phyloP scores from a whole-genome alignment of 345 rosid genomes.

The Corchorus olitorius region DNA sequence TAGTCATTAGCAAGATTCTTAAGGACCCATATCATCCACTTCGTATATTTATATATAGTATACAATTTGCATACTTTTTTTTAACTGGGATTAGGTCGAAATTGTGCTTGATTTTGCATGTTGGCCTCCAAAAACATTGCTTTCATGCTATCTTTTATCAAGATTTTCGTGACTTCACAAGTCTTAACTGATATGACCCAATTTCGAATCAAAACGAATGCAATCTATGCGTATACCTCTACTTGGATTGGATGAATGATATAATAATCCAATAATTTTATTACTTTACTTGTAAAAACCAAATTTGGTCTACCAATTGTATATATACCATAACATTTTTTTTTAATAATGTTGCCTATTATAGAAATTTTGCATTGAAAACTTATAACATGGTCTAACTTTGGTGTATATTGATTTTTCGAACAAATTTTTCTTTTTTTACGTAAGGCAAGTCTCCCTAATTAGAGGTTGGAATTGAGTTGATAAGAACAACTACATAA shows the following conservation, averaged over 20 bases:
- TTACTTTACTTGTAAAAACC: neutral
- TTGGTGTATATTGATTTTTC: neutral
- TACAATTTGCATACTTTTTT: no score
- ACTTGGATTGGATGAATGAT: neutral
- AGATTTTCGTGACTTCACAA: conserved; percentile 7
- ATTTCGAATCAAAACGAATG: neutral
- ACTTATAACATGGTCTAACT: neutral
- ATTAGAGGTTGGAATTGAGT: neutral
- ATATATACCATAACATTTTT: neutral
- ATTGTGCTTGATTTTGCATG: neutral
- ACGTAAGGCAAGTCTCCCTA: neutral
- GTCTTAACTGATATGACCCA: neutral
- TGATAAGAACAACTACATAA: neutral
- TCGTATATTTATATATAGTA: no score
- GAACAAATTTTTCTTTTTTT: neutral
- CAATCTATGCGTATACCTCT: neutral
- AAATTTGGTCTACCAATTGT: no score
- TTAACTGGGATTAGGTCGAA: neutral
- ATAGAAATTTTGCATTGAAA: neutral
- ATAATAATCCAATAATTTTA: neutral
- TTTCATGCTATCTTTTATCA: conserved; percentile 4
- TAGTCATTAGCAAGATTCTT: no score
- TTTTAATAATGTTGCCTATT: neutral
- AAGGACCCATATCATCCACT: no score
- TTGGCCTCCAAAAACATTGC: conserved; percentile 2